Evolutionary conservation across 208 protist species (phyloP), one percentile per base, ranked within the genome.

Genomic region (Wallacemonas sp.): DNA sequence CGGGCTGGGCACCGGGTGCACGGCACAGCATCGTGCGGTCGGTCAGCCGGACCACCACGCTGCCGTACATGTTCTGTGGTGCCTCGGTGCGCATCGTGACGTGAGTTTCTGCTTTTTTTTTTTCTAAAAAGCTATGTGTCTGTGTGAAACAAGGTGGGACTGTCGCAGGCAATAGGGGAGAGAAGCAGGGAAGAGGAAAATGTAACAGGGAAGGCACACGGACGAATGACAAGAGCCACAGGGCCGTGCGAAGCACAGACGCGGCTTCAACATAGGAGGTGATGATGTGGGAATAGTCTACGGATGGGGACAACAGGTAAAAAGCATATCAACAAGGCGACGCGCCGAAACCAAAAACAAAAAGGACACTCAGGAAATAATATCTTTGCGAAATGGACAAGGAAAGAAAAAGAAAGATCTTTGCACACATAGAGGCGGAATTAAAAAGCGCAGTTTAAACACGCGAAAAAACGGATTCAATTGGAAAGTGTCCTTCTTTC

Each of bases 1-100:
- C 72, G 3, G 42, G 28, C 20, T 48, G 38, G 3, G 57, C 38
- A 16, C 70, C 86, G 8, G 83, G 77, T 20, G 79, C 74, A 57
- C 91, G 86, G 64, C 81, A 86, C 20, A 96, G 74, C 78, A 93
- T 81, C 57, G 91, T 49, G 31, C 86, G 79, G 57, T 96, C 90
- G 18, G 78, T 74, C 12, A 96, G 72, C 14, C 90, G 84, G 22
- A 96, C 90, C 25, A 93, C 84, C 2, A 90, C 81, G 23, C 70
- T 85, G 12, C 86, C 90, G 62, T 92, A 93, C 41, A 93, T 61
- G 46, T 52, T 55, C 18, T 25, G 54, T 14, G 31, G 49, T n/a
- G 45, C 23, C 22, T 48, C 46, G 11, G 46, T 28, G 45, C 57
- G 31, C 42, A 52, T 64, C 14, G 38, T 49, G 44, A 49, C 8